phyloP scores from a whole-genome alignment of 257 asterid species.

The Sherardia arvensis region DNA sequence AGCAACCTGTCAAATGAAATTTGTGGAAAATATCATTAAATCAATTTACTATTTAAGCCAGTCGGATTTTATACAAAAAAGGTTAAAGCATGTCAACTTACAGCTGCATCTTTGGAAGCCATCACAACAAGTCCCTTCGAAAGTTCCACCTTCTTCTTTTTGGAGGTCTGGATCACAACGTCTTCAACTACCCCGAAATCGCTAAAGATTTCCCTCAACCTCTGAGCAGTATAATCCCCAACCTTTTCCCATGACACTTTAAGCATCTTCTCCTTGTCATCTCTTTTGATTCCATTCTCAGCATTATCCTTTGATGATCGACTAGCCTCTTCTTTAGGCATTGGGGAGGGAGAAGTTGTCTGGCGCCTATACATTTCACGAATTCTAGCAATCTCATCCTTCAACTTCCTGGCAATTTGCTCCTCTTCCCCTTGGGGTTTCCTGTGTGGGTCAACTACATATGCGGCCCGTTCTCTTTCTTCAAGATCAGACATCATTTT shows the following conservation, averaged over 20 bases:
- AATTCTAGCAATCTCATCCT: conserved; percentile 57
- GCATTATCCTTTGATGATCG: conserved; percentile 14
- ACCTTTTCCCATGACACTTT: conserved; percentile 86
- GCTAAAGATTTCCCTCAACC: conserved; percentile 51
- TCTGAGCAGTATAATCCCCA: conserved; percentile 62
- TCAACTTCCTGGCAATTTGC: conserved; percentile 39
- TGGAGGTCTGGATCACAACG: conserved; percentile 63
- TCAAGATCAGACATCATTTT: conserved; percentile 83
- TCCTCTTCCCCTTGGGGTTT: conserved; percentile 59
- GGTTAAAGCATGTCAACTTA: conserved; percentile 20
- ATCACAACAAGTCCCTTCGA: conserved; percentile 85
- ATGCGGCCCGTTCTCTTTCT: conserved; percentile 59
- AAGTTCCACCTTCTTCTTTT: conserved; percentile 75
- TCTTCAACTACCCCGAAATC: conserved; percentile 76
- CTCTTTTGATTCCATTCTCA: conserved; percentile 26
- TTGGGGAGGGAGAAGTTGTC: conserved; percentile 20
- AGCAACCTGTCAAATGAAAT: conserved; percentile 32
- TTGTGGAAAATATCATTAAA: neutral
- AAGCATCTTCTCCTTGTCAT: conserved; percentile 66
- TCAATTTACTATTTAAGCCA: neutral
- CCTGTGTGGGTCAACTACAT: conserved; percentile 29
- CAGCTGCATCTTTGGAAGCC: conserved; percentile 69
- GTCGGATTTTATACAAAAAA: too few species aligned
- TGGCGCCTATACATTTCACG: conserved; percentile 41
- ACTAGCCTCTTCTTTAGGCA: conserved; percentile 31